Conservation (phyloP, 2,329 filamentous ascomycete species). For the Seiridium cupressi region DNA sequence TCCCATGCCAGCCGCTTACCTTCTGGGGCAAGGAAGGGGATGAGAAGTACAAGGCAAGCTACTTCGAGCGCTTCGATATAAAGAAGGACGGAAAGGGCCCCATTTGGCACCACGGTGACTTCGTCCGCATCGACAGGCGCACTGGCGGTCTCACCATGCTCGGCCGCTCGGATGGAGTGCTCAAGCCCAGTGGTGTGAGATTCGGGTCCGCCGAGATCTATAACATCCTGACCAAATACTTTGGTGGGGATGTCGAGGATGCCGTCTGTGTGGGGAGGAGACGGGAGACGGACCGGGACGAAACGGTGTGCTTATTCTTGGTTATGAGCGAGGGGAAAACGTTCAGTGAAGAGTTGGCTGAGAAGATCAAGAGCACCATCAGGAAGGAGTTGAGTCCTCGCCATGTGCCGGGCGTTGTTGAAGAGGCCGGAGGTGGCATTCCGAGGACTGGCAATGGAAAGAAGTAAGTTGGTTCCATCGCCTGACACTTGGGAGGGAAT, state of each 20-base stretch:
- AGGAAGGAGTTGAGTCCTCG: conserved; percentile 79
- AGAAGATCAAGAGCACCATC: conserved; percentile 65
- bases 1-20: conserved; percentile 85
- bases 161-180: conserved; percentile 84
- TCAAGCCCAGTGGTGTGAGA: conserved; percentile 88
- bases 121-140: conserved; percentile 66
- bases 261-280: conserved; percentile 83
- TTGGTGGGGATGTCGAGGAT: conserved; percentile 75
- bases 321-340: conserved; percentile 62
- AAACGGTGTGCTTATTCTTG: conserved; percentile 85
- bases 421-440: conserved; percentile 76
- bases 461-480: conserved; percentile 62
- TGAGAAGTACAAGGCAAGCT: conserved; percentile 76
- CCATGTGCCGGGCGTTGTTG: conserved; percentile 83
- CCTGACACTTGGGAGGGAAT: neutral
- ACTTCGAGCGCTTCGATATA: conserved; percentile 79
- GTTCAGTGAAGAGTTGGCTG: conserved; percentile 60
- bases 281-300: conserved; percentile 69
- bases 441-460: conserved; percentile 94
- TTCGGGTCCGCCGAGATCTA: conserved; percentile 97
- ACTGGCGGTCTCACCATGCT: conserved; percentile 87
- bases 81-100: conserved; percentile 21
- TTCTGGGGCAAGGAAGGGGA: conserved; percentile 78
- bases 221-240: conserved; percentile 85
- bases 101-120: conserved; percentile 95